Base-by-base conservation (phyloP, 495 filamentous ascomycete species). In the Oidiodendron maius region DNA sequence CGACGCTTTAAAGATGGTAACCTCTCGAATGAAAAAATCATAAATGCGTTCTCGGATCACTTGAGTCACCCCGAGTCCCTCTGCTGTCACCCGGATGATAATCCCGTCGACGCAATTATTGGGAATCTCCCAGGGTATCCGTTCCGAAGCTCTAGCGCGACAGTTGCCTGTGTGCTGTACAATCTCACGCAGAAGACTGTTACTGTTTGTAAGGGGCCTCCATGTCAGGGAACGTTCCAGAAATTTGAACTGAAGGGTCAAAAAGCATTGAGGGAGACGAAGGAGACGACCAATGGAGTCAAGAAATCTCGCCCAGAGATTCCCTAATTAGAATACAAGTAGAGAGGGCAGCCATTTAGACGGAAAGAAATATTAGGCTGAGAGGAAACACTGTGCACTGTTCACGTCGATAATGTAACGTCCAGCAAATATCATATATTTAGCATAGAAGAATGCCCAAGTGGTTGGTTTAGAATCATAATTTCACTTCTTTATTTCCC, bases 111-210 rank as follows among this genome's bases (percentile, higher is more conserved):
- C 18, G n/a, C 35, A 17, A 17, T 37, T 5, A 37, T 6, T 5
- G n/a, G 35, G 8, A 8, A 32, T 17, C n/a, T 37, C 13, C 35
- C 35, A 37, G 35, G 35, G 35, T 37, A 37, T 37, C 35, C 35
- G n/a, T 37, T 6, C 35, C n/a, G n/a, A 15, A 15, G 35, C n/a
- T 15, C 35, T 4, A 37, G 41, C 22, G 43, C 54, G 52, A 61
- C 60, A 5, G 60, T 63, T 25, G 55, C 59, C 10, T 53, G 52
- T 44, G 60, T 63, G 12, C 48, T 63, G 17, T 63, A 63, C 32
- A 57, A 62, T 43, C 47, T 62, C n/a, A 44, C 57, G 6, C 40
- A 53, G 28, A 57, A 52, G 44, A 48, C 40, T 4, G 46, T 64
- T 32, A 57, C 56, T 0, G 59, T 56, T 22, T 59, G 56, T 15